Conservation (phyloP, 129 eudicot genomes). For the Oenanthe sinensis region DNA sequence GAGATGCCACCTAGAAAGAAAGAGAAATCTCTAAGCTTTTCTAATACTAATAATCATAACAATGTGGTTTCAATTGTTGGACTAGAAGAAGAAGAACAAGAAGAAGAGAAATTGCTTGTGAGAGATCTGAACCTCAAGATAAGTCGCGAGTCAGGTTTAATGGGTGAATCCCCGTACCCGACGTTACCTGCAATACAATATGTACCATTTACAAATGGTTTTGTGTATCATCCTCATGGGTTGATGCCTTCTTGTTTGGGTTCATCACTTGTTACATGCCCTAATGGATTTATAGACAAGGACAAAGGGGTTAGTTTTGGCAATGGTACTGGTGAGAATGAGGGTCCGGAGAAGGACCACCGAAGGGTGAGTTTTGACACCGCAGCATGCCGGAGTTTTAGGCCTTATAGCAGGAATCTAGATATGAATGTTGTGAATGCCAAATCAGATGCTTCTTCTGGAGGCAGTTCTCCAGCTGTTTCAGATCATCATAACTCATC, state of each 20-base stretch:
- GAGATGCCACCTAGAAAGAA: constrained; percentile 23
- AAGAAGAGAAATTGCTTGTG: neutral
- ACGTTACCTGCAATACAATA: constrained; percentile 8
- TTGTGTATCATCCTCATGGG: constrained; percentile 9
- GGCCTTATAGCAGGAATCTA: constrained; percentile 19
- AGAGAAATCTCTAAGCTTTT: constrained; percentile 17
- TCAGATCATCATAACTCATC: constrained; percentile 39
- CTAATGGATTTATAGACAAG: constrained; percentile 6
- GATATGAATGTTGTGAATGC: constrained; percentile 9
- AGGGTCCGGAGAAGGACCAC: constrained; percentile 6
- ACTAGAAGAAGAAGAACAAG: neutral
- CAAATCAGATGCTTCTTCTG: constrained; percentile 24
- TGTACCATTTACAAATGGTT: constrained; percentile 14
- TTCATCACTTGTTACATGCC: neutral
- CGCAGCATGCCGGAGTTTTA: constrained; percentile 22
- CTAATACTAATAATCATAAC: neutral
- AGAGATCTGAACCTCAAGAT: neutral
- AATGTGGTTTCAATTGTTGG: neutral
- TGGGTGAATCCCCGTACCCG: neutral
- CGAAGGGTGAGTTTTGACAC: constrained; percentile 11
- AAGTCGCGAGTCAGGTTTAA: neutral
- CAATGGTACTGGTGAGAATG: neutral
- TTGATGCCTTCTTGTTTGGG: constrained; percentile 14
- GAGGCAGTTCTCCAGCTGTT: constrained; percentile 20
- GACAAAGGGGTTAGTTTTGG: constrained; percentile 2